phyloP scores from a whole-genome alignment of 225 moss, liverwort and hornwort species.

The Takakia lepidozioides region DNA sequence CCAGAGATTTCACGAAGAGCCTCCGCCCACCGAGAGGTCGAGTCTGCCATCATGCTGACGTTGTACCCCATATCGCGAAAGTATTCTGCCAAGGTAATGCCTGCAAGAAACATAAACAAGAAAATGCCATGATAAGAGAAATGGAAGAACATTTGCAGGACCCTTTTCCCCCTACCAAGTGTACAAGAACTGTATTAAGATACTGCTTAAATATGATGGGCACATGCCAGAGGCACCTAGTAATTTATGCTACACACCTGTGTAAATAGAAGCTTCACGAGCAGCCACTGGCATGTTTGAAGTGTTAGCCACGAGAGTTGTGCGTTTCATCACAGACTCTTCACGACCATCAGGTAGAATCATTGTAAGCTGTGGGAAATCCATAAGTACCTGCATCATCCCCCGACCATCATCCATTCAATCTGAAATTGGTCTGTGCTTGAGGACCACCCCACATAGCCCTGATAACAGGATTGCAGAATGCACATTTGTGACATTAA shows the following conservation, averaged over 20 bases:
- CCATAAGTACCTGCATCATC: slow-evolving; percentile 81
- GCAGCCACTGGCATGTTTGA: slow-evolving; percentile 99
- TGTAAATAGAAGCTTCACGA: slow-evolving; percentile 98
- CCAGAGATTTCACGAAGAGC: slow-evolving; percentile 99
- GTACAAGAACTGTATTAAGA: too few relatives aligned
- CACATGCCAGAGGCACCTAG: too few relatives aligned
- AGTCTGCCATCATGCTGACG: slow-evolving; percentile 99
- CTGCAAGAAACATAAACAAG: too few relatives aligned
- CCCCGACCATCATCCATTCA: slow-evolving; percentile 99
- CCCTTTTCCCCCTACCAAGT: too few relatives aligned
- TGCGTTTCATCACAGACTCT: slow-evolving; percentile 98
- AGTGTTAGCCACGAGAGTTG: slow-evolving; percentile 93
- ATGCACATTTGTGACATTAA: too few relatives aligned
- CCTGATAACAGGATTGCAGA: too few relatives aligned
- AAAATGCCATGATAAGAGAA: too few relatives aligned
- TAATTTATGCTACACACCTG: too few relatives aligned
- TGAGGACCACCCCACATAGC: too few relatives aligned
- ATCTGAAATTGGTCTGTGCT: too few relatives aligned
- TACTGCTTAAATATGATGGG: too few relatives aligned
- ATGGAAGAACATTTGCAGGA: too few relatives aligned
- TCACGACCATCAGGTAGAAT: slow-evolving; percentile 90
- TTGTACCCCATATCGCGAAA: slow-evolving; percentile 99
- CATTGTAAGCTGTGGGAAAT: slow-evolving; percentile 97
- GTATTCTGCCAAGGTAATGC: slow-evolving; percentile 94
- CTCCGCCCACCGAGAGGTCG: slow-evolving; percentile 97